phyloP scores from a whole-genome alignment of 2,329 filamentous ascomycete species.

The Aspergillus sp. region DNA sequence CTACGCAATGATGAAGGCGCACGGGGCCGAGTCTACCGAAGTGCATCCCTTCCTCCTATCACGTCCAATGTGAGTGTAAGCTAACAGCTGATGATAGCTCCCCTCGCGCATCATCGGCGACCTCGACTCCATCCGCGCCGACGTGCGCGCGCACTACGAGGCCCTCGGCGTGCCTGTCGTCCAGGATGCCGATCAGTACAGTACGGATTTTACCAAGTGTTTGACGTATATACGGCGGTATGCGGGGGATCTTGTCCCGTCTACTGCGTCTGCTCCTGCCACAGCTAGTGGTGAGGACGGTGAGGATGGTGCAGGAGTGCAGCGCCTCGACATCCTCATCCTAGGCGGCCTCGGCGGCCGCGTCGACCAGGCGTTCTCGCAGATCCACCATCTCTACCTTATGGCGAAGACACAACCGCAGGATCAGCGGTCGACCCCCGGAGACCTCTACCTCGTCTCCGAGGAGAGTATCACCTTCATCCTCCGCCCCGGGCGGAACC shows the following conservation, averaged over 20 bases:
- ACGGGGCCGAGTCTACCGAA: constrained; percentile 28
- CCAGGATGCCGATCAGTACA: constrained; percentile 75
- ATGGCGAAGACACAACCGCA: constrained; percentile 39
- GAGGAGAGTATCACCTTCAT: constrained; percentile 80
- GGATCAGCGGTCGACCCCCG: constrained; percentile 28
- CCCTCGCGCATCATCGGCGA: constrained; percentile 82
- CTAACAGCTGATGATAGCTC: constrained; percentile 37
- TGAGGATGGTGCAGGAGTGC: constrained; percentile 1
- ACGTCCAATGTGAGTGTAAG: neutral
- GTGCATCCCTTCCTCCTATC: constrained; percentile 22
- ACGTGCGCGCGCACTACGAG: constrained; percentile 66
- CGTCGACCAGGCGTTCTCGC: constrained; percentile 87
- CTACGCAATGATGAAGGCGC: constrained; percentile 47
- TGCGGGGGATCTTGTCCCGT: constrained; percentile 23
- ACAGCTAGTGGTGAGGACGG: too few species aligned
- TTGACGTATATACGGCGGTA: constrained; percentile 57
- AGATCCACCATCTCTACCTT: constrained; percentile 78
- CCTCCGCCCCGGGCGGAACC: constrained; percentile 67
- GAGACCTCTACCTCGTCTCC: constrained; percentile 74
- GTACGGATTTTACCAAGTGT: constrained; percentile 89
- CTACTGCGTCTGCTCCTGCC: constrained; percentile 7
- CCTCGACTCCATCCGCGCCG: constrained; percentile 73
- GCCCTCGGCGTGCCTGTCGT: constrained; percentile 61
- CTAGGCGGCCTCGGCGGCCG: constrained; percentile 84
- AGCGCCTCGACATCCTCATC: constrained; percentile 65